Evolutionary conservation across 768 basidiomycete genomes (phyloP).

Genomic region (Pleurotus giganteus): DNA sequence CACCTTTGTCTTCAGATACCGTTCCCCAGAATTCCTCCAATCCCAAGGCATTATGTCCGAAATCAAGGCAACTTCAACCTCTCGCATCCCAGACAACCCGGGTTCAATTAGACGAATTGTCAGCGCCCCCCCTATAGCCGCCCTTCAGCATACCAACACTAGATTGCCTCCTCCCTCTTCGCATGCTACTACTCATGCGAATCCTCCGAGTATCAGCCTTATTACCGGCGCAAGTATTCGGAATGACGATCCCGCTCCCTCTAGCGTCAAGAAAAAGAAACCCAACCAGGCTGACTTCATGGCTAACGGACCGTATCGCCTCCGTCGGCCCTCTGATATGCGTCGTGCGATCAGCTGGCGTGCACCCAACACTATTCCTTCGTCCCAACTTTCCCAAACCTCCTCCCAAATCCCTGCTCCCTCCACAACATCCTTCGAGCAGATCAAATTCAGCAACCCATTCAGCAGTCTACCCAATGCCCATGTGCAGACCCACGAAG

Average conservation of each 20-base stretch:
- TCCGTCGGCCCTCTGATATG: constrained; percentile 8
- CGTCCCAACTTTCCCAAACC: not conserved
- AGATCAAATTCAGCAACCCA: not conserved
- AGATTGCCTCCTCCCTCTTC: not conserved
- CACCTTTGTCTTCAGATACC: constrained; percentile 67
- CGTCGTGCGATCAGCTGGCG: constrained; percentile 1
- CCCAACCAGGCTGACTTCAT: constrained; percentile 4
- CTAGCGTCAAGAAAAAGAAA: not conserved
- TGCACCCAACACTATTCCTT: constrained; percentile 1
- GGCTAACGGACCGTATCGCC: constrained; percentile 4
- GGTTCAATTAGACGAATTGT: constrained; percentile 34
- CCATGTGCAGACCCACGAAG: not conserved
- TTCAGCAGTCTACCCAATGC: not conserved
- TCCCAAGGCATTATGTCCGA: constrained; percentile 48
- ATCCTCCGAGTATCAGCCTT: too few relatives aligned
- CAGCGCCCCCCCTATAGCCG: constrained; percentile 29
- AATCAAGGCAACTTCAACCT: constrained; percentile 17
- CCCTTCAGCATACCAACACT: not conserved
- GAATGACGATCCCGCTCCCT: not conserved
- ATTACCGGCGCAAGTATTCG: too few relatives aligned
- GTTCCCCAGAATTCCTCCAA: constrained; percentile 52
- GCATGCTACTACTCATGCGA: not conserved
- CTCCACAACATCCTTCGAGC: not conserved
- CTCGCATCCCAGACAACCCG: constrained; percentile 16
- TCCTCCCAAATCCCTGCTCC: not conserved